These are phyloP conservation scores for Ceratobasidium sp. DNA, from an alignment of 1,284 basidiomycete species.

Conservation along the genomic window DNA sequence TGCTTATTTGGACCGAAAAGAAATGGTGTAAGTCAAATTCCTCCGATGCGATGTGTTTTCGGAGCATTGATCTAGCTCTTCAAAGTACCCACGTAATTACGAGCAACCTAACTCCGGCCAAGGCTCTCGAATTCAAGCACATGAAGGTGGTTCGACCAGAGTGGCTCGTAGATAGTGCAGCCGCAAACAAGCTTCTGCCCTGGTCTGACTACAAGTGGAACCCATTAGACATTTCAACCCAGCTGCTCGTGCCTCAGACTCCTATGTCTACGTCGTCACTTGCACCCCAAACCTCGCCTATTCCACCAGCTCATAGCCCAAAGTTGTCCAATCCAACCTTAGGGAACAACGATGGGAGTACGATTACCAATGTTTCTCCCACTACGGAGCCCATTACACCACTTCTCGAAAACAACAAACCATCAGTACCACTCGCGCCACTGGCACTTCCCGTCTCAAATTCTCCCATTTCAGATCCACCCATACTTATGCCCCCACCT, in stretches of 20 bases:
- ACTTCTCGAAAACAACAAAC: neutral
- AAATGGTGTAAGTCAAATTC: conserved; percentile 70
- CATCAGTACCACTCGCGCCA: neutral
- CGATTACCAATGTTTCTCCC: neutral
- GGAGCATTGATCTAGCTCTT: conserved; percentile 40
- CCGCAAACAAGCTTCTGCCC: conserved; percentile 75
- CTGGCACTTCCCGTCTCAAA: neutral
- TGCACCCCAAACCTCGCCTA: neutral
- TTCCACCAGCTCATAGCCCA: neutral
- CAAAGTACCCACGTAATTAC: conserved; percentile 89
- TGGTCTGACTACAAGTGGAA: conserved; percentile 78
- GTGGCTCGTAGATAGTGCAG: conserved; percentile 86
- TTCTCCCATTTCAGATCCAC: conserved; percentile 50
- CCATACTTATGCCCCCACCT: conserved; percentile 8
- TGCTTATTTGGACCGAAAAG: conserved; percentile 85
- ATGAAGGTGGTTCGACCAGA: conserved; percentile 90
- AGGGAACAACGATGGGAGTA: too few relatives aligned
- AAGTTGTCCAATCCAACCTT: neutral
- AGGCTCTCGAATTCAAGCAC: conserved; percentile 86
- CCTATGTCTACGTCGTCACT: conserved; percentile 6
- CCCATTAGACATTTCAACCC: conserved; percentile 7
- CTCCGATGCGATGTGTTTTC: conserved; percentile 15
- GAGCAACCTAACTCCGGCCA: conserved; percentile 88
- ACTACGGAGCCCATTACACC: neutral
- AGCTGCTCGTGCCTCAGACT: conserved; percentile 3